Evolutionary conservation across 371 early-diverging fungal species (phyloP).

Genomic region (Circinella umbellata): DNA sequence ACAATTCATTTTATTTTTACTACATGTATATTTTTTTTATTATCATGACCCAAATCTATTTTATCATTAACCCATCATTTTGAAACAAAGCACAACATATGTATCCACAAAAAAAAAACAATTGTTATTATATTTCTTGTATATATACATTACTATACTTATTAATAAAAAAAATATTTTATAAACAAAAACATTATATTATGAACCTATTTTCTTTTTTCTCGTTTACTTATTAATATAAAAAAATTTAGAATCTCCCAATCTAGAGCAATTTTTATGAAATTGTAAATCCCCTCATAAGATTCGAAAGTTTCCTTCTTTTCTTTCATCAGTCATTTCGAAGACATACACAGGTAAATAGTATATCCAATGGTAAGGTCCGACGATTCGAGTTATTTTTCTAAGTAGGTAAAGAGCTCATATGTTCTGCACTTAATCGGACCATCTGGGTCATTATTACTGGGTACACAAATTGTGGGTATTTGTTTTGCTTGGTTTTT

Average conservation of each 20-base stretch:
- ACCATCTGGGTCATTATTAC: background rate
- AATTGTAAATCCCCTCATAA: background rate
- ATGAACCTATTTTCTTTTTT: background rate
- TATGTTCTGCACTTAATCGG: background rate
- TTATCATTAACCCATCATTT: too few relatives aligned
- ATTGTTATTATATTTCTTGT: too few relatives aligned
- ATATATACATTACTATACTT: too few relatives aligned
- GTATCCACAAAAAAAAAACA: too few relatives aligned
- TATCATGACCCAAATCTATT: background rate
- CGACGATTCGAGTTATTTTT: constrained; percentile 10
- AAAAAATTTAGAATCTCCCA: background rate
- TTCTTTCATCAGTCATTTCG: constrained; percentile 10
- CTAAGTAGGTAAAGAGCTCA: constrained; percentile 6
- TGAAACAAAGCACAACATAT: too few relatives aligned
- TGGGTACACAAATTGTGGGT: background rate
- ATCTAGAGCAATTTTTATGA: background rate
- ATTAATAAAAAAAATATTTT: too few relatives aligned
- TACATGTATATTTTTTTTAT: background rate
- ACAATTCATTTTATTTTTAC: background rate
- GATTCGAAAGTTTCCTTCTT: background rate
- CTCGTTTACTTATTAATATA: background rate
- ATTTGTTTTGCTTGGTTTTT: too few relatives aligned
- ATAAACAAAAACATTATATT: too few relatives aligned
- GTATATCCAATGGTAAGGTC: constrained; percentile 14
- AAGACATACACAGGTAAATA: constrained; percentile 7